Percentiles rank a stretch among this genome's conserved stretches.
Conservation (phyloP, 116 monocot species). For the Cymodocea nodosa region DNA sequence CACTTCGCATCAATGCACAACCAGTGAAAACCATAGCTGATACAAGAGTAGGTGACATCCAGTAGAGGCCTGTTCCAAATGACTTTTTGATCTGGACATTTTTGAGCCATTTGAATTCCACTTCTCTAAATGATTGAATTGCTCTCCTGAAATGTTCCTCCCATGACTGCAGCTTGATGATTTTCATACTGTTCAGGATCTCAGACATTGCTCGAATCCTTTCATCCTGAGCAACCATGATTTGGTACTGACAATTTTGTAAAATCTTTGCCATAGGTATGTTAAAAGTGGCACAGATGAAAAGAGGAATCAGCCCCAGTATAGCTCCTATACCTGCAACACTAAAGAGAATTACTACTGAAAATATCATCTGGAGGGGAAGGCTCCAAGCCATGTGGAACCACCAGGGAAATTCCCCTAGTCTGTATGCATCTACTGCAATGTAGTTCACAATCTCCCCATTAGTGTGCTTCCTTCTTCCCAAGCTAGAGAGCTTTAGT, state of each 20-base stretch:
- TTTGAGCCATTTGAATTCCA: slow-evolving; percentile 57
- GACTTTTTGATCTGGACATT: slow-evolving; percentile 49
- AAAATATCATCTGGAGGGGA: slow-evolving; percentile 44
- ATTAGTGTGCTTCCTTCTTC: slow-evolving; percentile 34
- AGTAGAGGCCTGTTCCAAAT: slow-evolving; percentile 42
- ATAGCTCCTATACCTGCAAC: slow-evolving; percentile 37
- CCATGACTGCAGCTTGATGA: slow-evolving; percentile 81
- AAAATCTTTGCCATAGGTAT: slow-evolving; percentile 58
- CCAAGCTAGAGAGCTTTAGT: slow-evolving; percentile 38
- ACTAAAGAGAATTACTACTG: slow-evolving; percentile 33
- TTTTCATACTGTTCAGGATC: slow-evolving; percentile 53
- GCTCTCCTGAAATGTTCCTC: slow-evolving; percentile 41
- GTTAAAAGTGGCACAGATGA: slow-evolving; percentile 42
- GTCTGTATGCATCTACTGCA: slow-evolving; percentile 71
- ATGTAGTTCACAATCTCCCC: slow-evolving; percentile 80
- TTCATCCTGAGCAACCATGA: slow-evolving; percentile 69
- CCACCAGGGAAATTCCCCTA: slow-evolving; percentile 77
- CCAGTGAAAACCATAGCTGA: slow-evolving; percentile 48
- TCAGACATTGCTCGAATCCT: slow-evolving; percentile 56
- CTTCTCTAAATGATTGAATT: slow-evolving; percentile 31
- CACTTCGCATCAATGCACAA: slow-evolving; percentile 29
- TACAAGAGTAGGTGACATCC: slow-evolving; percentile 61
- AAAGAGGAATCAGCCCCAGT: slow-evolving; percentile 43
- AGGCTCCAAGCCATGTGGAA: slow-evolving; percentile 64
- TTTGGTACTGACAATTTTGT: slow-evolving; percentile 45